These are phyloP conservation scores for Tulasnella sp. DNA, from an alignment of 768 basidiomycete species.

Conservation along the genomic window DNA sequence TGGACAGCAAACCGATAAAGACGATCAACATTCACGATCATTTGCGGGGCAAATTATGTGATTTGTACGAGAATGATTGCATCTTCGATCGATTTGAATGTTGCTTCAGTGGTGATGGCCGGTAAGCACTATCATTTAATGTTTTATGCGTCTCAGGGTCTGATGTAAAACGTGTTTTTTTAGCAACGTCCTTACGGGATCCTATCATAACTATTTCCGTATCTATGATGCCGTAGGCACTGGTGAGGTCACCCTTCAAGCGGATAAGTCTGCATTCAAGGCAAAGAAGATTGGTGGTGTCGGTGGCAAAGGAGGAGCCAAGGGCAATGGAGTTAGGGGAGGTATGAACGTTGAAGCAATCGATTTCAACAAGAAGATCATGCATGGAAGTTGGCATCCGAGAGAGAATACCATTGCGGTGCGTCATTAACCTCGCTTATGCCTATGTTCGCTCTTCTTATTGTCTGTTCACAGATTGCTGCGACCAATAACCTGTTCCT, in stretches of 20 bases:
- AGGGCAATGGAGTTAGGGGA: slow-evolving; percentile 75
- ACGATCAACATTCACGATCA: slow-evolving; percentile 99
- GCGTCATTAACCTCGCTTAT: slow-evolving; percentile 26
- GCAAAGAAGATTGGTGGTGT: slow-evolving; percentile 96
- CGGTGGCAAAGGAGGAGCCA: slow-evolving; percentile 44
- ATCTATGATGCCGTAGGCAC: slow-evolving; percentile 88
- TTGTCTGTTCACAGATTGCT: slow-evolving; percentile 50
- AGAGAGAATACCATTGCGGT: slow-evolving; percentile 96
- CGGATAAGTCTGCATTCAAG: slow-evolving; percentile 98
- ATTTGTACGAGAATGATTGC: slow-evolving; percentile 98
- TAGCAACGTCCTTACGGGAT: slow-evolving; percentile 96
- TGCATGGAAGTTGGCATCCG: slow-evolving; percentile 96
- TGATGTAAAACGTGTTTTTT: slow-evolving; percentile 5
- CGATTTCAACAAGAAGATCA: slow-evolving; percentile 95
- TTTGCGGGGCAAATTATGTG: slow-evolving; percentile 91
- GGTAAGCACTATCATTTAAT: slow-evolving; percentile 32
- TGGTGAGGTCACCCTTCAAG: slow-evolving; percentile 87
- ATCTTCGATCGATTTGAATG: slow-evolving; percentile 99
- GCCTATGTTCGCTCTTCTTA: slow-evolving; percentile 2
- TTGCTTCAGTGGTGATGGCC: slow-evolving; percentile 93
- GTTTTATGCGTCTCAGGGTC: slow-evolving; percentile 13
- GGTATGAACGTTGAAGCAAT: slow-evolving; percentile 75
- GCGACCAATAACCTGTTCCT: slow-evolving; percentile 94
- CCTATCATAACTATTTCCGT: slow-evolving; percentile 99
- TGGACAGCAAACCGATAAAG: slow-evolving; percentile 92